Evolutionary conservation across 805 yeast genomes (phyloP), one percentile per base, ranked within the genome.

Genomic region (Cyberlindnera meyerae): DNA sequence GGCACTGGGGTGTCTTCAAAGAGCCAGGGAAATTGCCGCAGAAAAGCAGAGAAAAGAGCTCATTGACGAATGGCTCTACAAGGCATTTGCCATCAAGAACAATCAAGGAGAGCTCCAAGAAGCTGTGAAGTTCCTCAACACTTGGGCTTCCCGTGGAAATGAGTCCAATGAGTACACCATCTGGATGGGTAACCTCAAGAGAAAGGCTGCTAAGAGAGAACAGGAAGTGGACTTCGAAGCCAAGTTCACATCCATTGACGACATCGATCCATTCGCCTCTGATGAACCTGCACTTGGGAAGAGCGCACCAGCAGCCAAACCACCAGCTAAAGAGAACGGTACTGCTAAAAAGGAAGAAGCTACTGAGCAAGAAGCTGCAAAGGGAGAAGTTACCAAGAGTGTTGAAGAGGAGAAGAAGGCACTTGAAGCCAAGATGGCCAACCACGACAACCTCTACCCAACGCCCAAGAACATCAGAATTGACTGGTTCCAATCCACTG

Each of bases 401-500:
- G 18, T 40, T 11, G 51, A 34, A 40, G 15, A 40, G 37, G 35
- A 49, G 42, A 39, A 40, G 49, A 35, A 45, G 14, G 54, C 46
- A 25, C 30, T 48, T 11, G 54, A 46, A 29, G 33, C 36, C 15
- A 51, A 49, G 27, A 50, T 49, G 43, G 41, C 42, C 3, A 54
- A 46, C 32, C 47, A 52, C 20, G 49, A 48, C 28, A 51, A 48
- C 26, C 13, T 51, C 9, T 47, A 33, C 28, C 55, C 57, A 29
- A 34, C 17, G 3, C 31, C 51, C 40, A 50, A 66, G 44, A 54
- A 57, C 46, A 57, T 70, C 26, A 70, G 70, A 49, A 60, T 63
- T n/a, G 89, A 83, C 46, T 83, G 82, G 78, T 90, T 79, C 61
- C 96, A 93, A 57, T 69, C 79, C 12, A 50, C 62, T 8, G 62